Conservation (phyloP, 2,329 filamentous ascomycete species). For the Alternaria sp. region DNA sequence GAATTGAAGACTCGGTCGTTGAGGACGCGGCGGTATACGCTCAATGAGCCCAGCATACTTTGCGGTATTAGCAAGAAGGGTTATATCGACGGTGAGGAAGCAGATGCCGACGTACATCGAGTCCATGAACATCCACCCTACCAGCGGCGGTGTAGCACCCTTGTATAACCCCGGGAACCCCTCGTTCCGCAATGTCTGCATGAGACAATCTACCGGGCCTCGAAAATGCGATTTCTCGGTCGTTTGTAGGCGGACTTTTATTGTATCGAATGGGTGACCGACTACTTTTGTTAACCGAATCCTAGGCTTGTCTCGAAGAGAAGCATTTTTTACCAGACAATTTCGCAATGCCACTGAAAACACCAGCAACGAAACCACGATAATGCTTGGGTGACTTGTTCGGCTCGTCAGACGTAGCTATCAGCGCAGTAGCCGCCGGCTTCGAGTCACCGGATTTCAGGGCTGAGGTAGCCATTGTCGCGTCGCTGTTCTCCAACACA, state of each 20-base stretch:
- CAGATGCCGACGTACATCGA: constrained; percentile 59
- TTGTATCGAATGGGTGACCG: constrained; percentile 85
- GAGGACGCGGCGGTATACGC: constrained; percentile 84
- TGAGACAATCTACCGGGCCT: constrained; percentile 84
- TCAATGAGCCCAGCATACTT: constrained; percentile 87
- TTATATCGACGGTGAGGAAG: background rate
- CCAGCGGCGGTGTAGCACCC: constrained; percentile 86
- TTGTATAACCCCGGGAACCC: constrained; percentile 90
- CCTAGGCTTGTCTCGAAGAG: constrained; percentile 2
- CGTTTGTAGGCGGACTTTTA: constrained; percentile 96
- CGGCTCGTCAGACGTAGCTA: constrained; percentile 40
- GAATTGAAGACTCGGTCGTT: constrained; percentile 80
- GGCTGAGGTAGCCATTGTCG: constrained; percentile 49
- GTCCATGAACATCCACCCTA: constrained; percentile 99
- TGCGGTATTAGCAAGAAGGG: constrained; percentile 16
- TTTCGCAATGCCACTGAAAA: constrained; percentile 94
- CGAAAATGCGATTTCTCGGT: constrained; percentile 78
- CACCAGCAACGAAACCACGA: constrained; percentile 96
- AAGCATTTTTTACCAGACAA: constrained; percentile 69
- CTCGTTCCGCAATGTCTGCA: constrained; percentile 85
- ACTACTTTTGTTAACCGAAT: constrained; percentile 51
- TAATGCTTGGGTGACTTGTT: constrained; percentile 67
- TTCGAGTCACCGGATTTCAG: constrained; percentile 40
- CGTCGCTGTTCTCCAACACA: constrained; percentile 15
- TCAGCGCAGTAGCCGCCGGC: constrained; percentile 37